Evolutionary conservation across 2,329 filamentous ascomycete genomes (phyloP).

Genomic region (Ophiostoma fasciatum): DNA sequence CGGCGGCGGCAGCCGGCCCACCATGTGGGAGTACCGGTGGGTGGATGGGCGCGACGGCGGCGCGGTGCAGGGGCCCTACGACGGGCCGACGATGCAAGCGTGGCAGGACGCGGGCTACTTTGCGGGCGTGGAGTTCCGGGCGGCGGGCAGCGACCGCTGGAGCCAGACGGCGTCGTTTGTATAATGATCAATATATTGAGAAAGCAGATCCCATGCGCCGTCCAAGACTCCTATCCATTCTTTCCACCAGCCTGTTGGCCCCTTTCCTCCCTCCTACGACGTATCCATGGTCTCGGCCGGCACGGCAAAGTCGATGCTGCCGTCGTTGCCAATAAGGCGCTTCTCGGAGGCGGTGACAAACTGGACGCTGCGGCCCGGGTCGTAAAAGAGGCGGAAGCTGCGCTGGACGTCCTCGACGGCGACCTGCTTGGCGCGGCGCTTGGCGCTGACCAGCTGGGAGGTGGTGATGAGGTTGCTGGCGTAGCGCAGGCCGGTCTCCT

Average conservation of each 20-base stretch:
- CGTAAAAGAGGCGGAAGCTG: constrained; percentile 89
- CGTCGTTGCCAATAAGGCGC: constrained; percentile 78
- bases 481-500: constrained; percentile 83
- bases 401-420: constrained; percentile 79
- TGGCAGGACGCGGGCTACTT: constrained; percentile 94
- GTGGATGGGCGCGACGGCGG: constrained; percentile 71
- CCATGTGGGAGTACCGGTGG: constrained; percentile 87
- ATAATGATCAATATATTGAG: constrained; percentile 1
- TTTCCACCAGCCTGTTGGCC: too few species aligned
- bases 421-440: constrained; percentile 74
- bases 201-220: not conserved
- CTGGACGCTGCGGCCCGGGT: constrained; percentile 72
- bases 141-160: constrained; percentile 41
- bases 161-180: constrained; percentile 24
- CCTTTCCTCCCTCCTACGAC: constrained; percentile 11
- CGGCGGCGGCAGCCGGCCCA: constrained; percentile 11
- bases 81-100: constrained; percentile 69
- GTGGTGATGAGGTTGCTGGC: constrained; percentile 97
- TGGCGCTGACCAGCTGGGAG: constrained; percentile 72
- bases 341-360: constrained; percentile 87
- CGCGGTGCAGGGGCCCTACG: constrained; percentile 73
- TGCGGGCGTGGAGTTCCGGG: constrained; percentile 70
- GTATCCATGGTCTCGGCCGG: constrained; percentile 27
- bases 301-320: constrained; percentile 56
- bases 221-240: not conserved